Percentiles rank a stretch among this genome's conserved stretches.
phyloP scores from a whole-genome alignment of 2,329 filamentous ascomycete genomes.

The Lasiodiplodia citricola region DNA sequence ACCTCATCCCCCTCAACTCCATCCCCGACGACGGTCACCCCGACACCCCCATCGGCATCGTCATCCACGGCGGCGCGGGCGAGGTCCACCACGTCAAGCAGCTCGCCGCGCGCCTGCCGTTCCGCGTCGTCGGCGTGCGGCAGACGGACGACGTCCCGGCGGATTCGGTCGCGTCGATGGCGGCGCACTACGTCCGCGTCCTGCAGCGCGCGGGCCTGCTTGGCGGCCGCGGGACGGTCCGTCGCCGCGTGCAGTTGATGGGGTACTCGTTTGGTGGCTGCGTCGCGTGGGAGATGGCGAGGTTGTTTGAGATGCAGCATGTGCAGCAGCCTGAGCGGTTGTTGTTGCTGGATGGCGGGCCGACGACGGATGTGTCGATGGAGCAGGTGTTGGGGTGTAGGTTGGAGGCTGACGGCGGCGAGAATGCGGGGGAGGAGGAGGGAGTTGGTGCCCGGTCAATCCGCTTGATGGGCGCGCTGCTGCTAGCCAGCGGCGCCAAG shows the following conservation, averaged over 20 bases:
- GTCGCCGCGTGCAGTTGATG: not conserved
- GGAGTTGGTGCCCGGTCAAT: not conserved
- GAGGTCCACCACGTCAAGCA: not conserved
- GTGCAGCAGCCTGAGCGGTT: not conserved
- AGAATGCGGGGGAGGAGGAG: not conserved
- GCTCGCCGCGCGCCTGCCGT: not conserved
- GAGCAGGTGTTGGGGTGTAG: not conserved
- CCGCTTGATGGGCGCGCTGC: not conserved
- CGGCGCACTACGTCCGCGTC: not conserved
- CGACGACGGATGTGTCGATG: not conserved
- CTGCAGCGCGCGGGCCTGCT: no score
- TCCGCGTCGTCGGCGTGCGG: not conserved
- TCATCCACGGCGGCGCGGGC: not conserved
- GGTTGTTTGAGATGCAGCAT: not conserved
- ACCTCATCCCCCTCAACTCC: not conserved
- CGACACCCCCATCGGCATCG: not conserved
- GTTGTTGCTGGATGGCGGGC: not conserved
- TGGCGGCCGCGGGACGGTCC: rapidly evolving
- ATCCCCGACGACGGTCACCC: not conserved
- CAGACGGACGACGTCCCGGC: not conserved
- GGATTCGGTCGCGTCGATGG: not conserved
- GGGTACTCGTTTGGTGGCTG: not conserved
- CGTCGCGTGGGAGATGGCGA: not conserved
- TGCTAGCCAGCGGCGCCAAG: not conserved
- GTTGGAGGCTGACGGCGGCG: not conserved